phyloP scores from a whole-genome alignment of 129 eudicot species.

The Dittrichia graveolens region DNA sequence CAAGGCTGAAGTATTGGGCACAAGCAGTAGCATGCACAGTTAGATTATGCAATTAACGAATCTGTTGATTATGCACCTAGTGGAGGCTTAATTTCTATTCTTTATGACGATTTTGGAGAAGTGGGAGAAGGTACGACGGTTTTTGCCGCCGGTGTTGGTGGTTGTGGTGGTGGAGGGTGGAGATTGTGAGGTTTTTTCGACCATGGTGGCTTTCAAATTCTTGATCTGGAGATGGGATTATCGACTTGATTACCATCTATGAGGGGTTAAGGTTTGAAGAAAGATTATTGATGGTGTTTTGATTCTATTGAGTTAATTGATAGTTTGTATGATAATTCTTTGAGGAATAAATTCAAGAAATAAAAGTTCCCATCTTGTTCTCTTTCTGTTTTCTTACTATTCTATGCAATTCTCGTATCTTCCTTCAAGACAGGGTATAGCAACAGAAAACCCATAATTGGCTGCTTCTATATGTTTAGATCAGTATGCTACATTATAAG shows the following conservation, averaged over 20 bases:
- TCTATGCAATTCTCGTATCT: too few relatives aligned
- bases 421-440: too few relatives aligned
- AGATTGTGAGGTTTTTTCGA: conserved; percentile 15
- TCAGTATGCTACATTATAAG: too few relatives aligned
- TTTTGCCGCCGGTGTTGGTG: background rate
- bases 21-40: conserved; percentile 83
- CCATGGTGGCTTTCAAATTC: conserved; percentile 19
- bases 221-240: conserved; percentile 50
- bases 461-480: too few relatives aligned
- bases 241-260: conserved; percentile 26
- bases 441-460: too few relatives aligned
- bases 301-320: conserved; percentile 33
- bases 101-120: background rate
- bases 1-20: conserved; percentile 84
- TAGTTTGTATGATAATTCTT: conserved; percentile 37
- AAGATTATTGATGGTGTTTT: conserved; percentile 14
- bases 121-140: conserved; percentile 14
- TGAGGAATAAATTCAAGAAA: conserved; percentile 28
- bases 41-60: conserved; percentile 57
- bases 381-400: background rate
- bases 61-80: background rate
- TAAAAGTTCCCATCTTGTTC: conserved; percentile 13
- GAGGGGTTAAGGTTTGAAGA: conserved; percentile 35
- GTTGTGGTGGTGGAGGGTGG: conserved; percentile 1
- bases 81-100: background rate